Evolutionary conservation across 2,329 filamentous ascomycete species (phyloP), one percentile per base, ranked within the genome.

Genomic region (Fusarium sarcochroum): DNA sequence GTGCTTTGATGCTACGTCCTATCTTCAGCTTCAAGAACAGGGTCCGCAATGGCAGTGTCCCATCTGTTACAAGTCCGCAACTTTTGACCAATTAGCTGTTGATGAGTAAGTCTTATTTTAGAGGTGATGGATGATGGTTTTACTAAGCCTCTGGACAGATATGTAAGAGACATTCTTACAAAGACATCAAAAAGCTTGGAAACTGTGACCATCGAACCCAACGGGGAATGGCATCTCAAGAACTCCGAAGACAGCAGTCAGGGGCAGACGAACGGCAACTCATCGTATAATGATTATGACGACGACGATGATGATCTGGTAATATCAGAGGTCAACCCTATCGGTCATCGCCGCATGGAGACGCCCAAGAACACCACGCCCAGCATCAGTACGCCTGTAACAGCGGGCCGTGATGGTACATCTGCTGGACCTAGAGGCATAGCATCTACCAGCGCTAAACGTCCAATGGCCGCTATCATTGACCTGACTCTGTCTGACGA

Each of bases 11-110:
- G 95, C 92, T 5, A 91, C 89, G 5, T 97, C 93, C 3, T 99
- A 98, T 76, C 85, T 99, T 20, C 93, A 97, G 73, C 82, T 99
- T 27, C 95, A 98, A 77, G 94, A 98, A 77, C 96, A 99, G 82
- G 95, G 93, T 0, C 96, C 96, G 0, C 97, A 96, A 18, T 99
- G 96, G 96, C 85, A 90, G n/a, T 99, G 96, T 75, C 96, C 96
- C 1, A 91, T 98, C 21, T 99, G 96, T 82, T 95, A 91, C 79
- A 97, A 94, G 75, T 81, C 88, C 1, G 90, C 94, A 3, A 89
- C 90, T 0, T 99, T 93, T 78, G 91, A 95, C 50, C 90, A 88
- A 47, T 82, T 99, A 23, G 93, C 93, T 13, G 89, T 98, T 30
- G 96, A 99, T 72, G 92, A 96, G 88, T 96, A 84, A 80, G 89